Conservation (phyloP, 202 grass and related monocot genomes). For the Cymbopogon flexuosus region DNA sequence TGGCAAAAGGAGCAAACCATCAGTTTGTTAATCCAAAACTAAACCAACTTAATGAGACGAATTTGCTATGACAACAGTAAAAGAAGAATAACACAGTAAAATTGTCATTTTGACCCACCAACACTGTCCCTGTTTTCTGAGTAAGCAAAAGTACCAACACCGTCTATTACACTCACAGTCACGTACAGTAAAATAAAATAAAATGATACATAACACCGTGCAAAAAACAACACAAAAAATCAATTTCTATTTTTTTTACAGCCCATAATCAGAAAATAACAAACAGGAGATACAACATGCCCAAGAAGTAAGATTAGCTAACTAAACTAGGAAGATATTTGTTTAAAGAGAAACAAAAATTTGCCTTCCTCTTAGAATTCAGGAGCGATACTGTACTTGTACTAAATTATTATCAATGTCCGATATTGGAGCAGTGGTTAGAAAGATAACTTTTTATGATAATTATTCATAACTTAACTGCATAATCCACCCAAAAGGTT, state of each 20-base stretch:
- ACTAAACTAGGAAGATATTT: neutral
- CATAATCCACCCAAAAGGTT: slow-evolving; percentile 12
- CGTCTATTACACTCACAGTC: slow-evolving; percentile 3
- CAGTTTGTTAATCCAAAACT: neutral
- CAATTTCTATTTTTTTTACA: neutral
- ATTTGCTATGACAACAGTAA: neutral
- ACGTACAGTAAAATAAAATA: neutral
- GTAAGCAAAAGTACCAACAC: neutral
- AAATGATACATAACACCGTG: neutral
- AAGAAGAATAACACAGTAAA: neutral
- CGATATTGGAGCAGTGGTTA: neutral
- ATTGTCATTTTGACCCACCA: neutral
- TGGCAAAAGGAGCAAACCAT: slow-evolving; percentile 29
- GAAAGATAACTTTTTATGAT: neutral
- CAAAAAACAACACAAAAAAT: neutral
- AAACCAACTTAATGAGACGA: neutral
- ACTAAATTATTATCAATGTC: neutral
- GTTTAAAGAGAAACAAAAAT: neutral
- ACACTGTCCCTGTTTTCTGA: neutral
- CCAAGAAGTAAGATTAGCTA: neutral
- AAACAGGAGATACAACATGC: neutral
- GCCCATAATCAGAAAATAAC: slow-evolving; percentile 1
- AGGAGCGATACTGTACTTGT: neutral
- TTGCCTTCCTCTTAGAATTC: neutral
- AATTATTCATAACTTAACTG: slow-evolving; percentile 3